Percentiles rank a stretch among this genome's conserved stretches.
These are phyloP conservation scores for Piper betle DNA, from an alignment of 164 flowering plant species.

Conservation along the genomic window DNA sequence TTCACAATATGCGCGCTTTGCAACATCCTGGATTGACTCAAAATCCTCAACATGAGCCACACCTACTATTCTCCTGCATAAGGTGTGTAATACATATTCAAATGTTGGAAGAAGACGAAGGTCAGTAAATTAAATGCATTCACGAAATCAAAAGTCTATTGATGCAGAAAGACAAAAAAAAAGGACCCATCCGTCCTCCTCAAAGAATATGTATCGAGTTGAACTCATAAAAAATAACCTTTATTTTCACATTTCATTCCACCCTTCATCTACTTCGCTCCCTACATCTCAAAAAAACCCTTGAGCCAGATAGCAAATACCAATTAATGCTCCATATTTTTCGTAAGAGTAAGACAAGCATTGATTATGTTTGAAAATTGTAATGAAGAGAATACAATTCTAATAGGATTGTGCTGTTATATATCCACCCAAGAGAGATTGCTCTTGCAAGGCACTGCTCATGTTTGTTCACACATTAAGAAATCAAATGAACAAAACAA, in stretches of 20 bases:
- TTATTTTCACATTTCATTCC: no score
- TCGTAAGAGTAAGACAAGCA: no score
- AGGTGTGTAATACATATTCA: background rate
- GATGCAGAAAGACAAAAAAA: no score
- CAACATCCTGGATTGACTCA: slow-evolving; percentile 55
- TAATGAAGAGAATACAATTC: background rate
- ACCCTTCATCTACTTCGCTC: no score
- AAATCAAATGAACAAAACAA: no score
- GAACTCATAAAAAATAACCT: no score
- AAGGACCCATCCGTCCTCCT: no score
- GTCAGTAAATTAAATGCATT: background rate
- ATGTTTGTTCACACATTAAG: no score
- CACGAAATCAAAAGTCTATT: no score
- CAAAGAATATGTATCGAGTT: background rate
- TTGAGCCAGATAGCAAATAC: background rate
- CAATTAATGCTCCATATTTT: background rate
- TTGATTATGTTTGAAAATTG: background rate
- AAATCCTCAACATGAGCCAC: slow-evolving; percentile 96
- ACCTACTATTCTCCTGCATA: slow-evolving; percentile 82
- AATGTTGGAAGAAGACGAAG: background rate
- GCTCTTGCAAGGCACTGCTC: background rate
- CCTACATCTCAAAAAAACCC: no score
- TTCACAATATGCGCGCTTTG: slow-evolving; percentile 64
- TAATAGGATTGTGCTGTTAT: background rate
- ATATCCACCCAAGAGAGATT: background rate